Conservation (phyloP, 2,329 filamentous ascomycete species). For the Alternaria burnsii region DNA sequence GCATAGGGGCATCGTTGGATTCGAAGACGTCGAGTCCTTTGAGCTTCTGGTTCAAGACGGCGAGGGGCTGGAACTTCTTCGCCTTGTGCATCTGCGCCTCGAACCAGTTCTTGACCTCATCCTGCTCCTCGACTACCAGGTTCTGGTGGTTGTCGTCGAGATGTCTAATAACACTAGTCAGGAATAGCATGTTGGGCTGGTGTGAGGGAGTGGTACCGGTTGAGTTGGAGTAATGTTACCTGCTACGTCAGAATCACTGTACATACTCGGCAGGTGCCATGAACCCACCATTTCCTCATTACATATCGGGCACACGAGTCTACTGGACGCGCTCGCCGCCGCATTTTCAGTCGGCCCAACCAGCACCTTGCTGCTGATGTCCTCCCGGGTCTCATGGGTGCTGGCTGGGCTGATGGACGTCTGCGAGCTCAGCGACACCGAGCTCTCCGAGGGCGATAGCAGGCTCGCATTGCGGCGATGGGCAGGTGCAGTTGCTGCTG, state of each 20-base stretch:
- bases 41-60: slow-evolving; percentile 90
- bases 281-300: slow-evolving; percentile 88
- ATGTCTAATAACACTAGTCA: slow-evolving; percentile 60
- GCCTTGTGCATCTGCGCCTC: slow-evolving; percentile 93
- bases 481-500: slow-evolving; percentile 19
- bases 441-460: slow-evolving; percentile 74
- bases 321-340: slow-evolving; percentile 67
- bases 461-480: slow-evolving; percentile 57
- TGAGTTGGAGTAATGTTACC: slow-evolving; percentile 92
- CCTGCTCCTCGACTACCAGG: slow-evolving; percentile 84
- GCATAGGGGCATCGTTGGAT: slow-evolving; percentile 75
- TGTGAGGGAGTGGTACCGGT: slow-evolving; percentile 54
- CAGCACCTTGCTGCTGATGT: slow-evolving; percentile 82
- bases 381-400: slow-evolving; percentile 72
- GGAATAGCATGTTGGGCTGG: slow-evolving; percentile 18
- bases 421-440: slow-evolving; percentile 78
- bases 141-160: slow-evolving; percentile 92
- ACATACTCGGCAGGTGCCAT: slow-evolving; percentile 23
- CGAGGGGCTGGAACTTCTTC: slow-evolving; percentile 90
- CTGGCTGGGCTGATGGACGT: slow-evolving; percentile 75
- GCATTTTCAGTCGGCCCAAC: slow-evolving; percentile 67
- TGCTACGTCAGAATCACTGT: slow-evolving; percentile 53
- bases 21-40: slow-evolving; percentile 94
- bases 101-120: slow-evolving; percentile 97
- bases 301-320: slow-evolving; percentile 95